phyloP scores from a whole-genome alignment of 2,329 filamentous ascomycete genomes.

The Alternaria rosae region DNA sequence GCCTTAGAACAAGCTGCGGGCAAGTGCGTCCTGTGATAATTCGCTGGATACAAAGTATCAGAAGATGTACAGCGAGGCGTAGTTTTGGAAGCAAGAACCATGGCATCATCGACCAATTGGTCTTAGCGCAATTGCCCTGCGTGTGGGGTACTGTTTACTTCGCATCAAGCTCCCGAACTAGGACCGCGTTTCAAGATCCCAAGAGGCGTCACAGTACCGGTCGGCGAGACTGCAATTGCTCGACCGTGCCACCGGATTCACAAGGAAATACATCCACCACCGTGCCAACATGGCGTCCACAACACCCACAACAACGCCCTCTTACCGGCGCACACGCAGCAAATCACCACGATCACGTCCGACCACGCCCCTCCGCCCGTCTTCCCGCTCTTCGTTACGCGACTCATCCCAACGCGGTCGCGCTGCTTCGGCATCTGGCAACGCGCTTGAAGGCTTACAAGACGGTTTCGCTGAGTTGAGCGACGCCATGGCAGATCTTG shows the following conservation, averaged over 20 bases:
- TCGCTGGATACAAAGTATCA: not conserved
- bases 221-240: not conserved
- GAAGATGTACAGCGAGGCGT: not conserved
- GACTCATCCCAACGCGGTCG: slow-evolving; percentile 52
- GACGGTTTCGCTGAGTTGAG: slow-evolving; percentile 91
- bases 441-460: slow-evolving; percentile 83
- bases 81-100: slow-evolving; percentile 3
- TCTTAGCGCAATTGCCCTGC: slow-evolving; percentile 13
- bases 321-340: slow-evolving; percentile 61
- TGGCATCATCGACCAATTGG: slow-evolving; percentile 15
- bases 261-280: not conserved
- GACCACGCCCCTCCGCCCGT: slow-evolving; percentile 89
- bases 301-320: slow-evolving; percentile 33
- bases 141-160: slow-evolving; percentile 13
- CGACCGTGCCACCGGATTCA: not conserved
- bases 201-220: not conserved
- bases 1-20: not conserved
- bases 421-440: slow-evolving; percentile 61
- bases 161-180: not conserved
- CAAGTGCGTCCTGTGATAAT: not conserved
- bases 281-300: slow-evolving; percentile 28
- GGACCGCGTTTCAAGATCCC: not conserved
- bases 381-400: slow-evolving; percentile 86
- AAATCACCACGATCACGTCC: slow-evolving; percentile 71
- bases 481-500: slow-evolving; percentile 92